Conservation (phyloP, 495 filamentous ascomycete genomes). For the Jackrogersella multiformis region DNA sequence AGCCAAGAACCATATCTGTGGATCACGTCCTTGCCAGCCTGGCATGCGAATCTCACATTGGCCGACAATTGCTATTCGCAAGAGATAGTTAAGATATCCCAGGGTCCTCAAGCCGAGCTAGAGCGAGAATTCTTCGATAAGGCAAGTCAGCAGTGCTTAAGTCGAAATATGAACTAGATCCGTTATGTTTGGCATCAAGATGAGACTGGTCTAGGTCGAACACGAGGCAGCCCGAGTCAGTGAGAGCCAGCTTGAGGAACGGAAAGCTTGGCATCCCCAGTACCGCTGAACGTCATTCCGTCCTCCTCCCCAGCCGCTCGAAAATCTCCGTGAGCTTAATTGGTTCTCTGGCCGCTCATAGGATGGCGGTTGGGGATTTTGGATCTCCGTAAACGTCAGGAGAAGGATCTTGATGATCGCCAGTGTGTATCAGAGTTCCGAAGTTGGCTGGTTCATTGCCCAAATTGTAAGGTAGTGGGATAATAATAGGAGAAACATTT, state of each 20-base stretch:
- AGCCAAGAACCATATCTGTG: conserved; percentile 33
- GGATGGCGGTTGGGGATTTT: no score
- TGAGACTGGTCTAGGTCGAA: conserved; percentile 36
- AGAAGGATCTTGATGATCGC: conserved; percentile 28
- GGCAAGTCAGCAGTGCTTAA: conserved; percentile 27
- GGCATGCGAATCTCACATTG: conserved; percentile 29
- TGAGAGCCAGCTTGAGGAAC: conserved; percentile 14
- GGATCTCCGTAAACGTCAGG: conserved; percentile 8
- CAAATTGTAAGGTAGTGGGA: conserved; percentile 35
- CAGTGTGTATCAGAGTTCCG: conserved; percentile 31
- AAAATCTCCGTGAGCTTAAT: conserved; percentile 19
- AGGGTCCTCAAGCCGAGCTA: conserved; percentile 7
- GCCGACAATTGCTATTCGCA: conserved; percentile 20
- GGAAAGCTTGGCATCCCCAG: conserved; percentile 26
- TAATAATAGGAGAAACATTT: conserved; percentile 32
- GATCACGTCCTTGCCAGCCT: conserved; percentile 25
- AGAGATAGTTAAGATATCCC: conserved; percentile 16
- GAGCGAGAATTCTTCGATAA: conserved; percentile 27
- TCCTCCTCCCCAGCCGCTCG: conserved; percentile 10
- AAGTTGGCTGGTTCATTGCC: conserved; percentile 19
- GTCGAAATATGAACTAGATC: conserved; percentile 19
- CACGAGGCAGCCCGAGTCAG: conserved; percentile 27
- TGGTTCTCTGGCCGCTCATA: conserved; percentile 5
- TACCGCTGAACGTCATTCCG: conserved; percentile 20
- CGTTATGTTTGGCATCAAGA: conserved; percentile 35